Percentiles rank a stretch among this genome's conserved stretches.
phyloP scores from a whole-genome alignment of 257 asterid genomes.

The Anisodus tanguticus region DNA sequence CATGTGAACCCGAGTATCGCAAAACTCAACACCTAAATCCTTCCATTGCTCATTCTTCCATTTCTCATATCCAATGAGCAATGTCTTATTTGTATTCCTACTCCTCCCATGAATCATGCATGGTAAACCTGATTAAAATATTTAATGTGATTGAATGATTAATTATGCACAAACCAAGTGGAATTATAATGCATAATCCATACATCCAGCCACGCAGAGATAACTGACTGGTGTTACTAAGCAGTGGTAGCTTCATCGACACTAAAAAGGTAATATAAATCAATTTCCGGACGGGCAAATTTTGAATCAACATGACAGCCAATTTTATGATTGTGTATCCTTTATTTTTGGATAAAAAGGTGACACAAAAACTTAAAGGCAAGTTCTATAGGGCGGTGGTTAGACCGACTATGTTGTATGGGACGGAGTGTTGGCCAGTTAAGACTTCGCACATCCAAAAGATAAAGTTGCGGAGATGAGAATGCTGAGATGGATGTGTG shows the following conservation, averaged over 20 bases:
- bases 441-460: too few relatives aligned
- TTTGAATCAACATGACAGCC: constrained; percentile 9
- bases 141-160: constrained; percentile 9
- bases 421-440: too few relatives aligned
- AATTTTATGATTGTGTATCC: background rate
- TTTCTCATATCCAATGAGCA: constrained; percentile 4
- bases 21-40: constrained; percentile 10
- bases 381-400: too few relatives aligned
- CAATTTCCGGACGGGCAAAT: background rate
- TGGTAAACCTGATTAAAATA: background rate
- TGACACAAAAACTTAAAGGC: too few relatives aligned
- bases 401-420: too few relatives aligned
- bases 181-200: constrained; percentile 4
- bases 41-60: background rate
- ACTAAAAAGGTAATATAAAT: background rate
- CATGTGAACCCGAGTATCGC: background rate
- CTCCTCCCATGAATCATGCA: background rate
- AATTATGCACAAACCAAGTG: constrained; percentile 16
- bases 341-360: background rate
- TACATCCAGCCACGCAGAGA: background rate
- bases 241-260: background rate
- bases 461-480: too few relatives aligned
- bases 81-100: background rate
- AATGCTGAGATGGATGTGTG: too few relatives aligned
- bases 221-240: constrained; percentile 7